Conservation (phyloP, 2,329 filamentous ascomycete species). For the Clarireedia homoeocarpa region DNA sequence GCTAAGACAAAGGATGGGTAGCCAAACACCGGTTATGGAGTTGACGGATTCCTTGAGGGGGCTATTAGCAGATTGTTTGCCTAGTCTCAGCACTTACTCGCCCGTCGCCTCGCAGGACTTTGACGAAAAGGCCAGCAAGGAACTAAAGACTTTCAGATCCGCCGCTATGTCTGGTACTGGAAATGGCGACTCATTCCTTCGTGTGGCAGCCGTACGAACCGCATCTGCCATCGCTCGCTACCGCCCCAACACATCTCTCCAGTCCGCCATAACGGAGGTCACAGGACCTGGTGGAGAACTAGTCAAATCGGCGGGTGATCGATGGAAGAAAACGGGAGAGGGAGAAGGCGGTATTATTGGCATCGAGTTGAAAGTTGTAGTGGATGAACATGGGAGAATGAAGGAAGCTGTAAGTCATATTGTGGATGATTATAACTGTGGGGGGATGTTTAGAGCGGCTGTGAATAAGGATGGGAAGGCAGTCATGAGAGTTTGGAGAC, state of each 20-base stretch:
- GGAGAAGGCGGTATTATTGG: constrained; percentile 83
- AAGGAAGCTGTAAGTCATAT: constrained; percentile 43
- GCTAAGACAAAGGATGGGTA: constrained; percentile 10
- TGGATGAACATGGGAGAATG: constrained; percentile 33
- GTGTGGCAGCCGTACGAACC: constrained; percentile 62
- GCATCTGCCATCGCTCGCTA: constrained; percentile 67
- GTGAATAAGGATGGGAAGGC: constrained; percentile 52
- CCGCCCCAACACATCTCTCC: constrained; percentile 35
- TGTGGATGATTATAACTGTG: constrained; percentile 75
- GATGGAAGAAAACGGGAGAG: constrained; percentile 68
- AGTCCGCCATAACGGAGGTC: constrained; percentile 54
- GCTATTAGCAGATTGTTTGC: constrained; percentile 53
- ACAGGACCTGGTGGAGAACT: constrained; percentile 66
- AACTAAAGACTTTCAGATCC: constrained; percentile 19
- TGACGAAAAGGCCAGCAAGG: constrained; percentile 20
- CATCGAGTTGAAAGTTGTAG: constrained; percentile 52
- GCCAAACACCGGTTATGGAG: constrained; percentile 30
- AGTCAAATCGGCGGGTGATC: constrained; percentile 62
- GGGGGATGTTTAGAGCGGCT: constrained; percentile 82
- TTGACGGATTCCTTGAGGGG: constrained; percentile 38
- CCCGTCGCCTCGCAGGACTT: neutral
- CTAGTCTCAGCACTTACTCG: constrained; percentile 33
- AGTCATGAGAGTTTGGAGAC: constrained; percentile 48
- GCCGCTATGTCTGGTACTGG: constrained; percentile 70
- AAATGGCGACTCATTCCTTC: constrained; percentile 82